Percentiles rank a stretch among this genome's conserved stretches.
These are phyloP conservation scores for Botryosphaeria dothidea DNA, from an alignment of 2,329 filamentous ascomycete species.

Conservation along the genomic window DNA sequence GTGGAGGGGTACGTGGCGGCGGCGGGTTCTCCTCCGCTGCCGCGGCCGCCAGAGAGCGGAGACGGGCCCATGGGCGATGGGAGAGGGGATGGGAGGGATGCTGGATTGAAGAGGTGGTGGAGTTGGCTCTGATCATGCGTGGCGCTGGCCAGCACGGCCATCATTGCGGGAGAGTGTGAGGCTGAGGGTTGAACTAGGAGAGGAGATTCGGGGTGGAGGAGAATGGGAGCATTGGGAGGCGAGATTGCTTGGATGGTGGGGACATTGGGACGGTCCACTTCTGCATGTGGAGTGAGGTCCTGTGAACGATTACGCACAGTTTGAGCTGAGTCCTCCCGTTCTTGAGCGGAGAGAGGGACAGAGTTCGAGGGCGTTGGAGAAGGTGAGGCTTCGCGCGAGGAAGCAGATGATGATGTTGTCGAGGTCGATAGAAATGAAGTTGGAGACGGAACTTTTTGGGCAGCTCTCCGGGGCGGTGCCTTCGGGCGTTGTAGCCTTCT, in stretches of 20 bases:
- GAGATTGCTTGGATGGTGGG: not conserved
- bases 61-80: not conserved
- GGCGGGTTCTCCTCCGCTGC: too few species aligned
- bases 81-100: not conserved
- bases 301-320: not conserved
- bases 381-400: not conserved
- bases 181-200: not conserved
- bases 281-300: not conserved
- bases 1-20: too few species aligned
- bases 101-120: not conserved
- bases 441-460: not conserved
- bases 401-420: not conserved
- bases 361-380: not conserved
- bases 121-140: not conserved
- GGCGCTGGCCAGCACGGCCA: not conserved
- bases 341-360: not conserved
- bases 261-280: too few species aligned
- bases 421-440: not conserved
- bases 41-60: not conserved
- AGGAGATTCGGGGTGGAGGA: not conserved
- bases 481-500: not conserved
- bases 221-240: not conserved
- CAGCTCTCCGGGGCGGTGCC: not conserved
- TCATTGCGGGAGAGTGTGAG: not conserved
- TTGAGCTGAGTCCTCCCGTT: not conserved